Evolutionary conservation across 1,139 yeast species (phyloP).

Genomic region (Hansenula sp.): DNA sequence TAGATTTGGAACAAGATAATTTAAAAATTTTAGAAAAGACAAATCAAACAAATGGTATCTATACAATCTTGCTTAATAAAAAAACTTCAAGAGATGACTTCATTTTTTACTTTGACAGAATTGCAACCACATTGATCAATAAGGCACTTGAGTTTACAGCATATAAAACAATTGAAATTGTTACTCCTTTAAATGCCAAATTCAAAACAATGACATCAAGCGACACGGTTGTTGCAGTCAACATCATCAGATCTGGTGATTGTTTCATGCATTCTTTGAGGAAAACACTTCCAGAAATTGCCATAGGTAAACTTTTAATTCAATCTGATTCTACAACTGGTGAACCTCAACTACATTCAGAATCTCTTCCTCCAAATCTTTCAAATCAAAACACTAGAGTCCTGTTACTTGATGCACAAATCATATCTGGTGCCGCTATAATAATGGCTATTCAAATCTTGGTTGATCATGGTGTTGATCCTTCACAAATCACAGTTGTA

Average conservation of each 20-base stretch:
- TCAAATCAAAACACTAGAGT: constrained; percentile 37
- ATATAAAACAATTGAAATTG: constrained; percentile 25
- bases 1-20: constrained; percentile 20
- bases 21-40: constrained; percentile 42
- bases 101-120: constrained; percentile 78
- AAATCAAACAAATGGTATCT: constrained; percentile 69
- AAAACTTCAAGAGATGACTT: constrained; percentile 67
- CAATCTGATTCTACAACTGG: constrained; percentile 88
- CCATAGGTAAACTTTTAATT: constrained; percentile 77
- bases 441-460: constrained; percentile 92
- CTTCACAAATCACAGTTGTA: constrained; percentile 62
- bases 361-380: constrained; percentile 47
- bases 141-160: constrained; percentile 53
- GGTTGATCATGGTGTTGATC: constrained; percentile 71
- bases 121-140: constrained; percentile 66
- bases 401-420: constrained; percentile 78
- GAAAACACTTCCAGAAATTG: constrained; percentile 70
- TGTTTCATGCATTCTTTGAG: constrained; percentile 79
- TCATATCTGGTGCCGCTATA: constrained; percentile 89
- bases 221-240: constrained; percentile 63
- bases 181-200: constrained; percentile 40
- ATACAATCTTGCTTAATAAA: constrained; percentile 60
- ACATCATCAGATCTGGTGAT: constrained; percentile 87
- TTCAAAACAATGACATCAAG: constrained; percentile 38
- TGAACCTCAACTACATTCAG: constrained; percentile 86